Evolutionary conservation across 2,329 filamentous ascomycete species (phyloP), one percentile per base, ranked within the genome.

Genomic region (Phialophora verrucosa): DNA sequence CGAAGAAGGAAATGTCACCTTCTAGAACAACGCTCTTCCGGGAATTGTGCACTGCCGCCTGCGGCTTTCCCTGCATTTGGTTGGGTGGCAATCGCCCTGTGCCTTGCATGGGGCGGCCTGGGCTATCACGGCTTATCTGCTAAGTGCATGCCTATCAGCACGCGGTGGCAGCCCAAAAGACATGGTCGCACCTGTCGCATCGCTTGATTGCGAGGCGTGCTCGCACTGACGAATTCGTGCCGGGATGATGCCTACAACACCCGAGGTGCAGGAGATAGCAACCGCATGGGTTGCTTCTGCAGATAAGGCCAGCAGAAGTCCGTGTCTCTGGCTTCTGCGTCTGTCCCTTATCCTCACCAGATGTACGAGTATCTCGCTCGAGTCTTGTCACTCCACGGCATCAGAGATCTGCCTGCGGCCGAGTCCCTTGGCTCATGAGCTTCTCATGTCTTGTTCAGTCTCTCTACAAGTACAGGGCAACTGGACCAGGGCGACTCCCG

Each of bases 21-120:
- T 70, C 68, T 70, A 68, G 68, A 70, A 70, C 63, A 64, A 63
- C 62, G 38, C 60, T 59, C 62, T 54, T 51, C 50, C 25, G 62
- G 62, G 27, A 44, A 8, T 7, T n/a, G 5, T n/a, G 38, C 38
- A 8, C 14, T 44, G 38, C 3, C 4, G 7, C 35, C 35, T 11
- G 35, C 35, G 35, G 35, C 35, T 57, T 63, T 42, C 35, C 27
- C 12, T 5, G 25, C 17, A 44, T 51, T 27, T 68, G 63, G 56
- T 66, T 68, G 66, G 63, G 56, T 63, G 60, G 63, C 59, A 55
- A 57, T 4, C 54, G 57, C 31, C 31, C 38, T 42, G 66, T 63
- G 57, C 66, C 63, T 68, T 68, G 66, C 66, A 68, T 65, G 53
- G 20, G 59, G 66, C 17, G 51, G 51, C 50, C 35, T 17, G 50